Base-by-base conservation (phyloP, 495 filamentous ascomycete genomes). In the Penicillium flavigenum region DNA sequence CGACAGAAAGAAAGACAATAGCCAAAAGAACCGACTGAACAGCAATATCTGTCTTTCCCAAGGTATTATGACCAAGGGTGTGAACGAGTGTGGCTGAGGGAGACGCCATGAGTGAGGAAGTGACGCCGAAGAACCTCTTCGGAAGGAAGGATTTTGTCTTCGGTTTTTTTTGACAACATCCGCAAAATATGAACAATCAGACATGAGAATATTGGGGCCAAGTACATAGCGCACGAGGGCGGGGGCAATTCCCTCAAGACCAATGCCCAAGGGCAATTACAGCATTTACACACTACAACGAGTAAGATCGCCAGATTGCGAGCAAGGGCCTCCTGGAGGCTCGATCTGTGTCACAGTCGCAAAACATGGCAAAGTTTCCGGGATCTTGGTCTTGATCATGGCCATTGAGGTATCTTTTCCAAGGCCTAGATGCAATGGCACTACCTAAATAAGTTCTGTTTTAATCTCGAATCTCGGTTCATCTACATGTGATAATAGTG, bases 41-140 rank as follows among this genome's bases (percentile, higher is more conserved):
- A 20, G 61, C 59, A 19, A 69, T 64, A 52, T 64, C 61, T 1
- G 53, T 55, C 57, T 64, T 61, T 7, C 66, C 66, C 45, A 63
- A 60, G 63, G 56, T 56, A 51, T 69, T 69, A 46, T 65, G 66
- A 47, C 61, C 49, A 9, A 69, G 61, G 26, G 56, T 32, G 45
- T 62, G 57, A 24, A 54, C 45, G 6, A 67, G 54, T 7, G 56
- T 57, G 36, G 56, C 63, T 1, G 36, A 22, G 1, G 50, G 31
- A 54, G 56, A 36, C 39, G 65, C 34, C 65, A 68, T 68, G 31
- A 41, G 4, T 51, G 44, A 27, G 12, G 31, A 47, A n/a, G n/a
- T 31, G 11, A 38, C 32, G 31, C 31, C 46, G 19, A 39, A 59
- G 46, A 47, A 54, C 26, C 12, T 31, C 41, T 41, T 22, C 38